phyloP scores from a whole-genome alignment of 805 yeast genomes.

The Lipomyces orientalis region DNA sequence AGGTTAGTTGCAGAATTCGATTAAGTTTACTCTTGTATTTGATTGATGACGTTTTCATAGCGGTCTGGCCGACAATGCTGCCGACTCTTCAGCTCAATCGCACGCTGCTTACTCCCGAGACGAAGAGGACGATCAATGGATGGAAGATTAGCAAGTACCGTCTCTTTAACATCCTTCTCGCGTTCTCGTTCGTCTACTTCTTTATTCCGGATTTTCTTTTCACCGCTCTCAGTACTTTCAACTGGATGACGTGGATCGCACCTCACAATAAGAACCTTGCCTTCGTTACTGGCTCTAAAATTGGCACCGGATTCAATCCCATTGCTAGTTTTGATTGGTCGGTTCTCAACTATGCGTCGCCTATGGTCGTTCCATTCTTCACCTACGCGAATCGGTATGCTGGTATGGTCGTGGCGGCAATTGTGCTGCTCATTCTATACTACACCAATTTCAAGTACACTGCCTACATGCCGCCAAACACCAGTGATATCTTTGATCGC shows the following conservation, averaged over 20 bases:
- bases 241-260: conserved; percentile 68
- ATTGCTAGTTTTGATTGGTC: conserved; percentile 71
- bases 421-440: conserved; percentile 58
- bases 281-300: conserved; percentile 66
- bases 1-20: conserved; percentile 45
- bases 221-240: conserved; percentile 63
- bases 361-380: conserved; percentile 48
- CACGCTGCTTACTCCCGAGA: conserved; percentile 30
- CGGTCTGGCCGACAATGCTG: conserved; percentile 69
- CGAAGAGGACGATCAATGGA: conserved; percentile 54
- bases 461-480: conserved; percentile 52
- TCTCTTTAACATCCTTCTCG: conserved; percentile 54
- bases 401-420: conserved; percentile 56
- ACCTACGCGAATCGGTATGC: conserved; percentile 50
- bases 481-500: conserved; percentile 50
- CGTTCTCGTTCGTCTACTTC: conserved; percentile 54
- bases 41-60: conserved; percentile 46
- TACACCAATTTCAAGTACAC: conserved; percentile 56
- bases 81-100: conserved; percentile 52
- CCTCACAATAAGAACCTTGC: conserved; percentile 62
- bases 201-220: conserved; percentile 68
- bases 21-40: conserved; percentile 52
- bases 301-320: conserved; percentile 71
- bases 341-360: conserved; percentile 50
- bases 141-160: conserved; percentile 62